Evolutionary conservation across 768 basidiomycete species (phyloP).

Genomic region (Trametopsis cervina): DNA sequence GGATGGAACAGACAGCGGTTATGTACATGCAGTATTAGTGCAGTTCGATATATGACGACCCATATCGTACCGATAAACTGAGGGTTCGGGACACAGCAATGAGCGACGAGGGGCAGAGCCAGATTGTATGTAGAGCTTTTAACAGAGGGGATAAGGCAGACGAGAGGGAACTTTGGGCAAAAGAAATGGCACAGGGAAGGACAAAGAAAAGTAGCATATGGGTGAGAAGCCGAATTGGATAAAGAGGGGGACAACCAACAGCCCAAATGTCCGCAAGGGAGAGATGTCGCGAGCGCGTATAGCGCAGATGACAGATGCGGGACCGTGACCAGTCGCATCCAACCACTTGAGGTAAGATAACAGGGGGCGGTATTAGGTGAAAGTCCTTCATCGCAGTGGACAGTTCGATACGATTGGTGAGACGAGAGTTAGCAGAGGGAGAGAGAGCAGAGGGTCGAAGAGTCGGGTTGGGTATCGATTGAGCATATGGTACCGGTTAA

Average conservation of each 20-base stretch:
- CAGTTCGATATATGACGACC: constrained; percentile 10
- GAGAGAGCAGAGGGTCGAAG: constrained; percentile 4
- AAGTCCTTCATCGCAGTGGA: constrained; percentile 4
- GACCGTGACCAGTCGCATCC: constrained; percentile 4
- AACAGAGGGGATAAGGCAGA: constrained; percentile 1
- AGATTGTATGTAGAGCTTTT: not conserved
- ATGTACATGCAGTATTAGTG: constrained; percentile 14
- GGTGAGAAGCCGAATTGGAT: constrained; percentile 34
- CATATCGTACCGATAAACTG: constrained; percentile 11
- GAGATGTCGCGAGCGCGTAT: not conserved
- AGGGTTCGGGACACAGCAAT: constrained; percentile 11
- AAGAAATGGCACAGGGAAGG: constrained; percentile 25
- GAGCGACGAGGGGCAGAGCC: constrained; percentile 10
- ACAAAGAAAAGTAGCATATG: constrained; percentile 22
- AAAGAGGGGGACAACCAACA: constrained; percentile 57
- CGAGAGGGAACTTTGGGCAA: constrained; percentile 28
- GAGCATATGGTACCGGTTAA: constrained; percentile 5
- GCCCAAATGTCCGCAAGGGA: constrained; percentile 37
- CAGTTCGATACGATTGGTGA: not conserved
- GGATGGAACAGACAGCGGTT: not conserved
- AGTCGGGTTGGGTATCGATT: constrained; percentile 10
- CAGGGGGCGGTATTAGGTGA: constrained; percentile 4
- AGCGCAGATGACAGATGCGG: constrained; percentile 2
- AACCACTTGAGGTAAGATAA: constrained; percentile 3
- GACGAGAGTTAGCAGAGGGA: not conserved